Evolutionary conservation across 352 stramenopile genomes (phyloP).

Genomic region (Phytophthora macrochlamydospora): DNA sequence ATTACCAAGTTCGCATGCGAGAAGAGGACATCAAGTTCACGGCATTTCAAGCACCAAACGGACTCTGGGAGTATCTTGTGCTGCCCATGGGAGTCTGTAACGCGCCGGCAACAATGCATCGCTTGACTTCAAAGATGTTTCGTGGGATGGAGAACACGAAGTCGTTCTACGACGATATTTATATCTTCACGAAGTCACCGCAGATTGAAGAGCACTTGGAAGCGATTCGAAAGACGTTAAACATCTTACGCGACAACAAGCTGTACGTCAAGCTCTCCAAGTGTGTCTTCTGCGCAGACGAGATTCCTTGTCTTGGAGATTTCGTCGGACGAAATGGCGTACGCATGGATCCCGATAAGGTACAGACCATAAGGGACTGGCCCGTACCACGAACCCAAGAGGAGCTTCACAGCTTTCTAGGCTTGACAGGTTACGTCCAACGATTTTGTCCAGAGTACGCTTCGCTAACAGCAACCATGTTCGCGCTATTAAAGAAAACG

Average conservation of each 20-base stretch:
- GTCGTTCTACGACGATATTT: slow-evolving; percentile 5
- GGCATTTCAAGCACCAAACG: slow-evolving; percentile 1
- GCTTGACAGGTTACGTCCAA: slow-evolving; percentile 2
- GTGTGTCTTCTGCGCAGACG: slow-evolving; percentile 11
- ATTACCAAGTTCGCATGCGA: neutral
- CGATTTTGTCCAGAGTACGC: slow-evolving; percentile 1
- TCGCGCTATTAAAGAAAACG: slow-evolving; percentile 1
- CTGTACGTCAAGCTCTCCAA: slow-evolving; percentile 17
- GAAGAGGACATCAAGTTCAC: slow-evolving; percentile 4
- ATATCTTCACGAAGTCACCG: neutral
- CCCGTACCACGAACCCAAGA: slow-evolving; percentile 3
- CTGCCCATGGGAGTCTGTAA: slow-evolving; percentile 1
- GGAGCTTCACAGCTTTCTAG: slow-evolving; percentile 5
- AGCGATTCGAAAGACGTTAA: neutral
- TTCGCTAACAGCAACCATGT: neutral
- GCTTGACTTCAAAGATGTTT: neutral
- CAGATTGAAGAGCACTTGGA: neutral
- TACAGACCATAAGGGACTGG: slow-evolving; percentile 5
- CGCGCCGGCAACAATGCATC: neutral
- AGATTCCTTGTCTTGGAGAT: slow-evolving; percentile 21
- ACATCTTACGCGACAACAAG: neutral
- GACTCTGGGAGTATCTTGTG: slow-evolving; percentile 5
- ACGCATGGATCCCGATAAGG: slow-evolving; percentile 14
- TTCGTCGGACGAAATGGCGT: slow-evolving; percentile 16
- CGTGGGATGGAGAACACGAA: neutral